Base-by-base conservation (phyloP, 2,329 filamentous ascomycete species). In the Penicillium sp. region DNA sequence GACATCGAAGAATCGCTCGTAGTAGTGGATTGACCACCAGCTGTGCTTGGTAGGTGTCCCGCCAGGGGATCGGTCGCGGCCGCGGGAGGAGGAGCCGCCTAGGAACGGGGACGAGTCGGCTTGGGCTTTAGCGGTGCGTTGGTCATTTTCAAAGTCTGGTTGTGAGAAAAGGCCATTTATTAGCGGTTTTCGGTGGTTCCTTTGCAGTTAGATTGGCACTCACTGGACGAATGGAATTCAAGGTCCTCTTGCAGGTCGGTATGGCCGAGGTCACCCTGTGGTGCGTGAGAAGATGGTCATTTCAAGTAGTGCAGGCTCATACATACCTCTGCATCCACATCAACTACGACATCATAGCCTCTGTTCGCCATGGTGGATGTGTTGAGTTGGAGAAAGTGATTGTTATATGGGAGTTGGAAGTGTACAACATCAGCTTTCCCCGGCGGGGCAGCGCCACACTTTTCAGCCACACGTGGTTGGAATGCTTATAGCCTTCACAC, bases 241-340 rank as follows among this genome's bases (percentile, higher is more conserved):
- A 99, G 92, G 77, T 97, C 94, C 75, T 97, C 93, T 81, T 97
- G 92, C 23, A 99, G 88, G 75, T 99, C 94, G 54, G 94, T 99
- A 78, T 97, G 92, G 69, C 94, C 94, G 72, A 99, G 87, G 77
- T 99, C 94, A 69, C 93, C 93, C 92, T 97, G 73, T 56, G 26
- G 29, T 42, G 45, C 25, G 51, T 67, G 49, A 69, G 60, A 27
- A 29, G 51, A 14, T 40, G 42, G 49, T 12, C 27, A 15, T 37
- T 20, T 27, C 14, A 26, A 51, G 51, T 11, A 9, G 40, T 4
- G 18, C 47, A 26, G 9, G n/a, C 23, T 1, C 20, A 15, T 14
- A 23, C 76, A 62, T 78, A 96, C 92, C 84, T 97, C 94, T 69
- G 94, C 90, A 74, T 99, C 94, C 53, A 97, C 88, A 69, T 99